Evolutionary conservation across 805 yeast genomes (phyloP).

Genomic region (Yarrowia sp.): DNA sequence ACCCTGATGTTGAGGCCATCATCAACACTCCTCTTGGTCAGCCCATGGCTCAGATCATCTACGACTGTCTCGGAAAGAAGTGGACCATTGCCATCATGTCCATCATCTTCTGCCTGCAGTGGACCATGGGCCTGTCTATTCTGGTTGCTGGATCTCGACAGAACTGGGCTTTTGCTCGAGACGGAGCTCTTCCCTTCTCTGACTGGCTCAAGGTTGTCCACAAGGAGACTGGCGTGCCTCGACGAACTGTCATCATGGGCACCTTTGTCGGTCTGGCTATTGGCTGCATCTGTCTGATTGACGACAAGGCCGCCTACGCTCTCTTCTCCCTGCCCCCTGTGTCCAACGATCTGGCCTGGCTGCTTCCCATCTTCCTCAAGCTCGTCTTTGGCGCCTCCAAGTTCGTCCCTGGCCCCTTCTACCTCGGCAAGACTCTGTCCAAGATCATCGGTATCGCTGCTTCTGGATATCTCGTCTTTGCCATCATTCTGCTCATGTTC

Average conservation of each 20-base stretch:
- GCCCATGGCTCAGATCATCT: constrained; percentile 70
- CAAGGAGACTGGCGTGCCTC: constrained; percentile 64
- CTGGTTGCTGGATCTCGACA: constrained; percentile 72
- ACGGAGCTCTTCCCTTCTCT: constrained; percentile 73
- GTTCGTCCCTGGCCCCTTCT: constrained; percentile 71
- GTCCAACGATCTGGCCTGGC: constrained; percentile 70
- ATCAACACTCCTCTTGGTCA: constrained; percentile 59
- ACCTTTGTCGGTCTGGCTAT: constrained; percentile 58
- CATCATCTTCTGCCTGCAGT: constrained; percentile 64
- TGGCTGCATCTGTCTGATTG: constrained; percentile 66
- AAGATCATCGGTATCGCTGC: constrained; percentile 57
- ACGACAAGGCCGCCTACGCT: constrained; percentile 68
- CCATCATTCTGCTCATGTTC: constrained; percentile 66
- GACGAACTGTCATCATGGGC: constrained; percentile 66
- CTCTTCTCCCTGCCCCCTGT: constrained; percentile 68
- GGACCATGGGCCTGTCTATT: constrained; percentile 69
- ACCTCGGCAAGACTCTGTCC: constrained; percentile 60
- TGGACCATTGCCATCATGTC: constrained; percentile 73
- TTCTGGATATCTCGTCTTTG: constrained; percentile 58
- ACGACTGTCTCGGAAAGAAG: constrained; percentile 65
- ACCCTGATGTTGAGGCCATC: constrained; percentile 55
- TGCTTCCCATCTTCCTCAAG: constrained; percentile 62
- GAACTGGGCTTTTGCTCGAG: constrained; percentile 78
- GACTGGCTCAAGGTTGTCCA: constrained; percentile 64
- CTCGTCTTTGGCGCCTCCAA: constrained; percentile 57